Evolutionary conservation across 2,329 filamentous ascomycete genomes (phyloP).

Genomic region (Pseudogymnoascus sp.): DNA sequence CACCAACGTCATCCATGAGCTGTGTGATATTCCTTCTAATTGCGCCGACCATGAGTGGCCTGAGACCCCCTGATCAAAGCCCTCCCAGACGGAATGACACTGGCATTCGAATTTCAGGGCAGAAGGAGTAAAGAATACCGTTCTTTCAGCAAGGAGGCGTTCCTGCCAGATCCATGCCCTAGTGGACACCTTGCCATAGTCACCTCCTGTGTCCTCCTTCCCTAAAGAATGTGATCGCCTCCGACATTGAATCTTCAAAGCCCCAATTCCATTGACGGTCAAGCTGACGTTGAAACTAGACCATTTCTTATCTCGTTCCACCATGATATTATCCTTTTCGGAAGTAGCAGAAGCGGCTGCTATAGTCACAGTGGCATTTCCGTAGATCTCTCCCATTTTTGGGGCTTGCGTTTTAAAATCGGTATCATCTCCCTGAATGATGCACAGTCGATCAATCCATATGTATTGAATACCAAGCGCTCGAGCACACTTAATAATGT

Average conservation of each 20-base stretch:
- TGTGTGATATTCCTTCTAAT: not conserved
- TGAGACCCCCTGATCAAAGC: not conserved
- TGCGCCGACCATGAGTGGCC: not conserved
- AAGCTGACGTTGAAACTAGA: not conserved
- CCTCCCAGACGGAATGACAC: not conserved
- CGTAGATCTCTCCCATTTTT: constrained; percentile 13
- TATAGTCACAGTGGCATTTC: constrained; percentile 12
- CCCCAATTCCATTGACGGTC: not conserved
- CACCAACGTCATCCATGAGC: not conserved
- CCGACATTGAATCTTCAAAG: not conserved
- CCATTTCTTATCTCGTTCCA: not conserved
- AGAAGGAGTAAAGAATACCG: not conserved
- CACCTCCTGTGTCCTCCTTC: not conserved
- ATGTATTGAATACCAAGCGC: not conserved
- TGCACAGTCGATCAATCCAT: not conserved
- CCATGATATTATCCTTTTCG: not conserved
- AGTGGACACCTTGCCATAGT: not conserved
- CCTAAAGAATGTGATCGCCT: not conserved
- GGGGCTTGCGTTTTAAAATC: constrained; percentile 13
- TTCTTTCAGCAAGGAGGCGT: not conserved
- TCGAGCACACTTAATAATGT: not conserved
- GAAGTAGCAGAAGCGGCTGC: not conserved
- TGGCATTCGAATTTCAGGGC: not conserved
- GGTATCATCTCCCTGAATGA: not conserved
- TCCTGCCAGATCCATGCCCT: not conserved